Base-by-base conservation (phyloP, 2,329 filamentous ascomycete species). In the Emericellopsis cladophorae region DNA sequence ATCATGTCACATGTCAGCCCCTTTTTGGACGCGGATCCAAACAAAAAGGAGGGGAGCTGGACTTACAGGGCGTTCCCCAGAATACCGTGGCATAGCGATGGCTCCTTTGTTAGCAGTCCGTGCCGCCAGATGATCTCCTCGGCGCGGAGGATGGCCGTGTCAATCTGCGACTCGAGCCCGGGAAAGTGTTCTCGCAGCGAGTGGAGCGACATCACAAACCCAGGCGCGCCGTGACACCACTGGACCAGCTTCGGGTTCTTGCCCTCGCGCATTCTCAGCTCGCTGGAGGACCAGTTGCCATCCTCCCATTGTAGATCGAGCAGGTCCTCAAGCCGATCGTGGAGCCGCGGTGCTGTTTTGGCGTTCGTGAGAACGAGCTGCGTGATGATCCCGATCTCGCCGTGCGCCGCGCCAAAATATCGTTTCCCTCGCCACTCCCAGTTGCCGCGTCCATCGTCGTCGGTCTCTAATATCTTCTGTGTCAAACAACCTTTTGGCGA, bases 351-450 rank as follows among this genome's bases (percentile, higher is more conserved):
- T 1, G 78, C 76, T 46, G 72, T 66, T 5, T 61, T 57, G 1
- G 75, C 70, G 42, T 70, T 67, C 3, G 76, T 76, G 18, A 73
- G 61, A 2, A 83, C 68, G 12, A 84, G 61, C 55, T 86, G 81
- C n/a, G 74, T 78, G 42, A 86, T 68, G 54, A 83, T 84, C 5
- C 81, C 79, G 22, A 84, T 73, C 11, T 74, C 69, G 7, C 82
- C 82, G 51, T 86, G 79, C 0, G 72, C 74, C 5, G 80, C 76
- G 2, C 81, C 82, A 31, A 82, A 62, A 50, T 82, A 83, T 15
- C 61, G 53, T 48, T 74, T 75, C 12, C 70, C 72, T 44, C 76
- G 71, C 74, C 76, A 84, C 46, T 67, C 69, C 81, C 81, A 85
- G 1, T 58, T 55, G 6, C 54, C 57, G 32, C 57, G 55, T 5